Evolutionary conservation across 257 asterid species (phyloP).

Genomic region (Cynanchum wilfordii): DNA sequence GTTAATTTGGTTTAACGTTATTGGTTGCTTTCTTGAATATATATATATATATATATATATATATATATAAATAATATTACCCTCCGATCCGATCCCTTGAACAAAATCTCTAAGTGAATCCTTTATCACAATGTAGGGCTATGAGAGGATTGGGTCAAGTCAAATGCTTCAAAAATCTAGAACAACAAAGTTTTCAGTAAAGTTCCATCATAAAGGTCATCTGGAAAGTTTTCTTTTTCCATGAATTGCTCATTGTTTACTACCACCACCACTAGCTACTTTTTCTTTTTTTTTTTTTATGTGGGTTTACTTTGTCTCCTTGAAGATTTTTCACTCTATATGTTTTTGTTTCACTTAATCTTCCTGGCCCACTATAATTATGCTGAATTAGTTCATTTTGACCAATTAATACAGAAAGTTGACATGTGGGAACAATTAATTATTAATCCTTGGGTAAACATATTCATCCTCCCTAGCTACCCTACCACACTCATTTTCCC

Average conservation of each 20-base stretch:
- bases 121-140: not conserved
- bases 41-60: not conserved
- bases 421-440: not conserved
- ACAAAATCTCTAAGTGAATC: conserved; percentile 1
- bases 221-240: conserved; percentile 10
- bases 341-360: not conserved
- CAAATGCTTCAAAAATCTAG: conserved; percentile 14
- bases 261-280: conserved; percentile 16
- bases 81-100: not conserved
- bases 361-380: not conserved
- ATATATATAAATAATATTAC: not conserved
- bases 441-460: not conserved
- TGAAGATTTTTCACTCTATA: not conserved
- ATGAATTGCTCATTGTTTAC: conserved; percentile 13
- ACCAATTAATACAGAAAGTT: not conserved
- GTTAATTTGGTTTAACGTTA: not conserved
- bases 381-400: not conserved
- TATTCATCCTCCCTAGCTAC: not conserved
- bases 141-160: conserved; percentile 7
- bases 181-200: conserved; percentile 12
- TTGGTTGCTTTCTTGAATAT: not conserved
- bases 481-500: not conserved
- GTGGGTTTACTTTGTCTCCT: conserved; percentile 17
- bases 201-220: conserved; percentile 8
- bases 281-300: no score